Conservation (phyloP, 768 basidiomycete species). For the Tricholoma sp. region DNA sequence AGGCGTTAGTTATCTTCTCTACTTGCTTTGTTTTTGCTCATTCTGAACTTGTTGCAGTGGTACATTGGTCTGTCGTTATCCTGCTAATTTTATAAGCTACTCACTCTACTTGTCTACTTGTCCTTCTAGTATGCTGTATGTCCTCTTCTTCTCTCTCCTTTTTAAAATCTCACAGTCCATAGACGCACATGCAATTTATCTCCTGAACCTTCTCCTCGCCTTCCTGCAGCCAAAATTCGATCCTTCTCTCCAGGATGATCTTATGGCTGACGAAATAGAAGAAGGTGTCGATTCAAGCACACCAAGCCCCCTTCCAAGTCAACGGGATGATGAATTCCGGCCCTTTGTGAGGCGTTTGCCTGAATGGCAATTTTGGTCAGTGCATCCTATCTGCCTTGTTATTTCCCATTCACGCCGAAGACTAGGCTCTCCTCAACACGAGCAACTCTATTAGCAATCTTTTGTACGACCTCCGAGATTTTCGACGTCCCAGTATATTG, state of each 20-base stretch:
- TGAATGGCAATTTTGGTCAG: slow-evolving; percentile 94
- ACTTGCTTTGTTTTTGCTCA: slow-evolving; percentile 2
- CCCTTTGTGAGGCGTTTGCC: slow-evolving; percentile 95
- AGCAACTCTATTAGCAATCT: slow-evolving; percentile 75
- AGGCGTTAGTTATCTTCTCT: slow-evolving; percentile 57
- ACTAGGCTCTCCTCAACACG: slow-evolving; percentile 86
- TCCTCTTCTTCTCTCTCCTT: slow-evolving; percentile 14
- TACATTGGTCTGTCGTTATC: slow-evolving; percentile 70
- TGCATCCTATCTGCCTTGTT: slow-evolving; percentile 1
- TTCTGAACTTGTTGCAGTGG: slow-evolving; percentile 49
- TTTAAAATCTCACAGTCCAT: slow-evolving; percentile 19
- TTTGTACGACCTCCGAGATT: slow-evolving; percentile 74
- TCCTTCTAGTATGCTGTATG: slow-evolving; percentile 61
- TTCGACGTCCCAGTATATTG: slow-evolving; percentile 99
- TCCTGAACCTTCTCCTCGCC: slow-evolving; percentile 92
- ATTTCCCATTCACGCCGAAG: slow-evolving; percentile 1
- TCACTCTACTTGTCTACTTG: too few species aligned
- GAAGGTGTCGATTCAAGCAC: slow-evolving; percentile 70
- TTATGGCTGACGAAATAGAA: slow-evolving; percentile 92
- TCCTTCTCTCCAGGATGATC: slow-evolving; percentile 89
- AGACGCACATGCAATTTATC: slow-evolving; percentile 91
- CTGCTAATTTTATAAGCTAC: not conserved
- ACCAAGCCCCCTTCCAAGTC: slow-evolving; percentile 53
- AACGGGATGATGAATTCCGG: slow-evolving; percentile 89
- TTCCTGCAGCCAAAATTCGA: slow-evolving; percentile 99